These are phyloP conservation scores for Daldinia caldariorum DNA, from an alignment of 495 filamentous ascomycete species.

Conservation along the genomic window DNA sequence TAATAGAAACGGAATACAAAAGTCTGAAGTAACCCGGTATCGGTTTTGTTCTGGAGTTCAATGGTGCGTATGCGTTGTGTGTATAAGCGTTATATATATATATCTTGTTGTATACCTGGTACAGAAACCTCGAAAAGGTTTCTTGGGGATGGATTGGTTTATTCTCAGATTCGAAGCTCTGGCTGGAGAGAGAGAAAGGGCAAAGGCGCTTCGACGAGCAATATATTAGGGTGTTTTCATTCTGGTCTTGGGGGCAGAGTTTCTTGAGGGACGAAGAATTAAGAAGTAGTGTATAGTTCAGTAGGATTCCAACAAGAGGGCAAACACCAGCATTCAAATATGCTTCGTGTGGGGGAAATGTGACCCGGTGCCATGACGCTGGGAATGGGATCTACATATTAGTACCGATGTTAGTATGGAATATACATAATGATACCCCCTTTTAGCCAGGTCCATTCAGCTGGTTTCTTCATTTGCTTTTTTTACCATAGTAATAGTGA, in stretches of 20 bases:
- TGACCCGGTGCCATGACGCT: constrained; percentile 28
- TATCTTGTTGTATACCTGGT: constrained; percentile 2
- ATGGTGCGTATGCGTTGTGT: background rate
- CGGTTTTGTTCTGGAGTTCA: constrained; percentile 14
- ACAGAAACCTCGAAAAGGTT: background rate
- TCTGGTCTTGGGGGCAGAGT: constrained; percentile 1
- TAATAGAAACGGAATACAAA: constrained; percentile 25
- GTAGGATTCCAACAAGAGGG: constrained; percentile 5
- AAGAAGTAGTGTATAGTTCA: constrained; percentile 24
- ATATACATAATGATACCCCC: constrained; percentile 16
- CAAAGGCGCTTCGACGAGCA: constrained; percentile 36
- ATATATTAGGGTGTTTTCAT: constrained; percentile 26
- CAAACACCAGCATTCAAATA: constrained; percentile 14
- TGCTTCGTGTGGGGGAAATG: constrained; percentile 4
- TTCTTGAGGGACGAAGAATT: constrained; percentile 3
- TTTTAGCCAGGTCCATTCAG: background rate
- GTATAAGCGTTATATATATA: background rate
- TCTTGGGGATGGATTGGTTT: background rate
- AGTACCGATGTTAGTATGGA: constrained; percentile 3
- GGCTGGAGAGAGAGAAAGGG: constrained; percentile 26
- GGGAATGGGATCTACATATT: constrained; percentile 22
- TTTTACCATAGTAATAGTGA: background rate
- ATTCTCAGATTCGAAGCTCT: constrained; percentile 31
- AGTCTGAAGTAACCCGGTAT: background rate
- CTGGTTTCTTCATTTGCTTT: constrained; percentile 25